Percentiles rank a stretch among this genome's conserved stretches.
These are phyloP conservation scores for Shiraia bambusicola DNA, from an alignment of 2,329 filamentous ascomycete species.

Conservation along the genomic window DNA sequence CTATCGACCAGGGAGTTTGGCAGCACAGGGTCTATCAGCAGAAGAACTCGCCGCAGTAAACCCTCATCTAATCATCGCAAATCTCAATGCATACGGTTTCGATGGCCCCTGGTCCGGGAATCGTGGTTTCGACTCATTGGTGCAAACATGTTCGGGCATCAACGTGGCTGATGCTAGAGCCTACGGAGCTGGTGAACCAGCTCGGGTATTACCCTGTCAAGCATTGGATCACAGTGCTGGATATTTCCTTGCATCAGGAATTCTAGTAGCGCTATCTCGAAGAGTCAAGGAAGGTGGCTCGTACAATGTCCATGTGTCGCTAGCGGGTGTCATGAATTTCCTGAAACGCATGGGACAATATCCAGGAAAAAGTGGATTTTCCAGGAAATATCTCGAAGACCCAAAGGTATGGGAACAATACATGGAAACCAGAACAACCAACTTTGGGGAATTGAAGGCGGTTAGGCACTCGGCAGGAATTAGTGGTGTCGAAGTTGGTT, in stretches of 20 bases:
- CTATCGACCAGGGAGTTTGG: constrained; percentile 53
- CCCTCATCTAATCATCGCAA: constrained; percentile 53
- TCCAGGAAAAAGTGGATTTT: constrained; percentile 49
- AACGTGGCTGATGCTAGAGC: constrained; percentile 58
- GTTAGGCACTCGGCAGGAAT: constrained; percentile 53
- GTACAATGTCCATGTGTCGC: constrained; percentile 57
- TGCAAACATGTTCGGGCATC: constrained; percentile 59
- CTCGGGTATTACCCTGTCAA: constrained; percentile 54
- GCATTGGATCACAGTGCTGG: constrained; percentile 59
- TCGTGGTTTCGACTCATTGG: constrained; percentile 58
- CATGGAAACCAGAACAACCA: constrained; percentile 50
- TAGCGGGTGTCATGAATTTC: constrained; percentile 60
- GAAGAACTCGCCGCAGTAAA: constrained; percentile 45
- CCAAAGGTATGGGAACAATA: constrained; percentile 38
- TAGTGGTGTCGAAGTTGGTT: constrained; percentile 50
- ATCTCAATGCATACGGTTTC: constrained; percentile 56
- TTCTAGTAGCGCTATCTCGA: constrained; percentile 55
- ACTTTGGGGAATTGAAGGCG: constrained; percentile 51
- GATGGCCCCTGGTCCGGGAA: constrained; percentile 50
- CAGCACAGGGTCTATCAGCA: constrained; percentile 46
- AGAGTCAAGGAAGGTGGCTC: constrained; percentile 49
- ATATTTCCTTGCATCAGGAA: constrained; percentile 57
- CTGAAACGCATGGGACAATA: constrained; percentile 57
- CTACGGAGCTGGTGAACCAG: constrained; percentile 43
- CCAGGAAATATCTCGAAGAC: constrained; percentile 35